Evolutionary conservation across 2,329 filamentous ascomycete species (phyloP), one percentile per base, ranked within the genome.

Genomic region (Cephalotrichum gorgonifer): DNA sequence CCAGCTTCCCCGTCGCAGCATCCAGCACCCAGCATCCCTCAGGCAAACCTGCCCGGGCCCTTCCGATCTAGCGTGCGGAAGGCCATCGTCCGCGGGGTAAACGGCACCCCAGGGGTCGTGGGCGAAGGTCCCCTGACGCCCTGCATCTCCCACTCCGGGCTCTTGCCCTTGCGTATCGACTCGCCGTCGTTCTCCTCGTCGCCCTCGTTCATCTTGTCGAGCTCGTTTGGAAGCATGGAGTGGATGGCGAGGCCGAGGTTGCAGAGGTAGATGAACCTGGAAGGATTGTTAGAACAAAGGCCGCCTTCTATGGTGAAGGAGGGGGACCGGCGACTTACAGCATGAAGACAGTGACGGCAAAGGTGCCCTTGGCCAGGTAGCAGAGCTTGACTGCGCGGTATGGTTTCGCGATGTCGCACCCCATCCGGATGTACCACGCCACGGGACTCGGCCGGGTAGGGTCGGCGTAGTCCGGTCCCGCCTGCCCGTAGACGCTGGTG

Each of bases 371-470:
- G 6, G 86, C 85, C 61, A 86, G 74, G 58, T 72, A 65, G 63
- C 86, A 91, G 57, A 78, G 79, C 49, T 73, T 66, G 44, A 76
- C 70, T 26, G 76, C 74, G 45, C 64, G 66, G 52, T 73, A 73
- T 5, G 73, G 69, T 48, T 68, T 69, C 2, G 82, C 81, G 33
- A 83, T 72, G 48, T 65, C 70, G 66, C 86, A 91, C 53, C 77
- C 79, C 62, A 85, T 80, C 48, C 76, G 75, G 56, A 90, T 78
- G 62, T 89, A 90, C 86, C 86, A 91, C 6, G 85, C 76, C 25
- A 79, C 73, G 25, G 72, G 71, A 57, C 81, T 81, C 5, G 75
- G 76, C 57, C 81, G 75, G 41, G 71, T 63, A 6, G 77, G 66
- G 63, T 91, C 86, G 54, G 77, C 78, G 59, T 83, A 78, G 65